phyloP scores from a whole-genome alignment of 1,284 basidiomycete genomes.

The Naganishia albida region DNA sequence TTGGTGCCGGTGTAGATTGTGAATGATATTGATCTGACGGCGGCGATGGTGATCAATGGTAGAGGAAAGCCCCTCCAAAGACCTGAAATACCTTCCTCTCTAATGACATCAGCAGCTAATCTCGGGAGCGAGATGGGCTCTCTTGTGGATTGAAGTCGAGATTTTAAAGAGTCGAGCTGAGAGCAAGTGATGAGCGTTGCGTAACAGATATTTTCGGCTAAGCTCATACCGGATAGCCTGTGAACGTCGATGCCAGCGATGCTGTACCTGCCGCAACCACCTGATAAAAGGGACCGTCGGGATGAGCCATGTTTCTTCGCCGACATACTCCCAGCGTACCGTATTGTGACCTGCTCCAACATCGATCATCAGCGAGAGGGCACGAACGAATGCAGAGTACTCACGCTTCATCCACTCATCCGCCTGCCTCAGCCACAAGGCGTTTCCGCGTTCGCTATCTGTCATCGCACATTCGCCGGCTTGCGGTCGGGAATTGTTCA shows the following conservation, averaged over 20 bases:
- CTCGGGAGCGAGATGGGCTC: constrained; percentile 70
- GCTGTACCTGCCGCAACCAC: constrained; percentile 51
- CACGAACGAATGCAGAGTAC: background rate
- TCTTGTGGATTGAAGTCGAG: constrained; percentile 81
- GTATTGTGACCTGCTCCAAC: constrained; percentile 19
- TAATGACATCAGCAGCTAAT: constrained; percentile 67
- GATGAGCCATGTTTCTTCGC: background rate
- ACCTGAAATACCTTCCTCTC: constrained; percentile 86
- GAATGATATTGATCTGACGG: constrained; percentile 87
- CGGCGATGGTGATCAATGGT: constrained; percentile 92
- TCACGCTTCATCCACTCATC: constrained; percentile 34
- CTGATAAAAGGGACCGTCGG: constrained; percentile 11
- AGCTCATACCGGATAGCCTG: constrained; percentile 56
- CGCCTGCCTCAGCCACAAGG: constrained; percentile 17
- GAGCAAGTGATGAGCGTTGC: background rate
- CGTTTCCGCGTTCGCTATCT: constrained; percentile 24
- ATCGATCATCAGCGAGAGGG: background rate
- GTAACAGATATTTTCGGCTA: no score
- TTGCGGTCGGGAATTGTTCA: background rate
- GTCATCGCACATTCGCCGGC: constrained; percentile 24
- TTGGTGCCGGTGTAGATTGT: constrained; percentile 91
- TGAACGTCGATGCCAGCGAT: constrained; percentile 53
- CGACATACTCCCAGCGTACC: background rate
- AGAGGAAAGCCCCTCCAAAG: constrained; percentile 61
- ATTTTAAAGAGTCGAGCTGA: constrained; percentile 84